A percentile compares a stretch with the other conserved stretches of the same genome.
These are phyloP conservation scores for Fusarium sterilihyphosum DNA, from an alignment of 2,329 filamentous ascomycete genomes.

Conservation along the genomic window DNA sequence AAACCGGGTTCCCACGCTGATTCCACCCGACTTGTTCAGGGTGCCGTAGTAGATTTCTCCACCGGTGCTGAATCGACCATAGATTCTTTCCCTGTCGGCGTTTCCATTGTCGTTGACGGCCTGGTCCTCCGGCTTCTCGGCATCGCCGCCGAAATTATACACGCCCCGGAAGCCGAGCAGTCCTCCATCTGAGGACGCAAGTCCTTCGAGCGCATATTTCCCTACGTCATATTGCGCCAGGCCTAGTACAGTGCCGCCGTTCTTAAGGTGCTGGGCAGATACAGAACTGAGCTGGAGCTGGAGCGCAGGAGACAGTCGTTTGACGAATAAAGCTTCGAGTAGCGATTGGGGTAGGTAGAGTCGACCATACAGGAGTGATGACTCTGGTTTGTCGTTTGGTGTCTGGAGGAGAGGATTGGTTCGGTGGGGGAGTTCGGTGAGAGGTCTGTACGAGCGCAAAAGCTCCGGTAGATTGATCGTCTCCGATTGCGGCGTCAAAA, in stretches of 20 bases:
- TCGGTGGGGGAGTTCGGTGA: conserved; percentile 67
- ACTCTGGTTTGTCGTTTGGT: conserved; percentile 48
- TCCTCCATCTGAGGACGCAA: conserved; percentile 92
- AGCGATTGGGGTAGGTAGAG: conserved; percentile 86
- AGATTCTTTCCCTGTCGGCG: conserved; percentile 68
- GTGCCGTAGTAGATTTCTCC: conserved; percentile 96
- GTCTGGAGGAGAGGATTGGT: conserved; percentile 38
- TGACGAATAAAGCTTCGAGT: conserved; percentile 85
- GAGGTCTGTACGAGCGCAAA: conserved; percentile 83
- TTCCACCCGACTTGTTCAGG: conserved; percentile 90
- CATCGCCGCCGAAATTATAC: conserved; percentile 91
- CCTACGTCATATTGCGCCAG: conserved; percentile 84
- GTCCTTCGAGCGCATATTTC: conserved; percentile 87
- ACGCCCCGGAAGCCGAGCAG: conserved; percentile 87
- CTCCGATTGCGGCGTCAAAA: conserved; percentile 74
- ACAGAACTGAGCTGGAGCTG: conserved; percentile 85
- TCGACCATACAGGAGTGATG: conserved; percentile 77
- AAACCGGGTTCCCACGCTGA: conserved; percentile 89
- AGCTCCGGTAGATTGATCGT: conserved; percentile 80
- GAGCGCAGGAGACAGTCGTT: conserved; percentile 78
- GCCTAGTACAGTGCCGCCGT: conserved; percentile 79
- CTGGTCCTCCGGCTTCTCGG: conserved; percentile 47
- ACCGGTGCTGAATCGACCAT: conserved; percentile 88
- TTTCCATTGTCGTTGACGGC: conserved; percentile 34
- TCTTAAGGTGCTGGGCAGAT: conserved; percentile 75